Conservation (phyloP, 495 filamentous ascomycete species). For the Hypoxylon fuscum region DNA sequence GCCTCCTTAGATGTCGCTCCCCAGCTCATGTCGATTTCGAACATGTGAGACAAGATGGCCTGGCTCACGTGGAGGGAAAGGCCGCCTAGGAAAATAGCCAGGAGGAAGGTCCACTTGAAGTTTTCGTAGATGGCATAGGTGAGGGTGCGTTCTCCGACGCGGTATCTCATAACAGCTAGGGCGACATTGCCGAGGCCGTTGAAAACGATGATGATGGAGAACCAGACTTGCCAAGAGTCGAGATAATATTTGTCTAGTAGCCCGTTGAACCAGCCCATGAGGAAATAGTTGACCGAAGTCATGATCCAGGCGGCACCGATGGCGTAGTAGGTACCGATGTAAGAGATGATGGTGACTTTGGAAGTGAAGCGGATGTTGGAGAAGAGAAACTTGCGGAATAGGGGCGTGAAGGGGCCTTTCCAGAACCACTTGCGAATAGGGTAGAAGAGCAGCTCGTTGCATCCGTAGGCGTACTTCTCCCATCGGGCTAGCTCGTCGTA, state of each 20-base stretch:
- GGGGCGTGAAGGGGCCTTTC: slow-evolving; percentile 74
- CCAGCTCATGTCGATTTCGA: slow-evolving; percentile 79
- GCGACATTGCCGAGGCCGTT: slow-evolving; percentile 73
- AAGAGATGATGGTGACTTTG: slow-evolving; percentile 82
- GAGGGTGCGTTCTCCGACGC: slow-evolving; percentile 66
- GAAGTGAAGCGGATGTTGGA: slow-evolving; percentile 79
- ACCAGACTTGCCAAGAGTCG: slow-evolving; percentile 79
- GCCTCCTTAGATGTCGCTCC: slow-evolving; percentile 75
- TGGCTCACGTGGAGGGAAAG: slow-evolving; percentile 74
- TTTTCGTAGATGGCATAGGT: slow-evolving; percentile 69
- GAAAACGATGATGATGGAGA: slow-evolving; percentile 76
- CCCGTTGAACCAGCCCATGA: slow-evolving; percentile 78
- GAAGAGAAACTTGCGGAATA: slow-evolving; percentile 75
- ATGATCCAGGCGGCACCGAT: slow-evolving; percentile 82
- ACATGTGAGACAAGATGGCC: slow-evolving; percentile 74
- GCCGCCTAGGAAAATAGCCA: slow-evolving; percentile 75
- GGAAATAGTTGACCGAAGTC: slow-evolving; percentile 80
- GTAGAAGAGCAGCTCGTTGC: slow-evolving; percentile 83
- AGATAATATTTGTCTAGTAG: slow-evolving; percentile 79
- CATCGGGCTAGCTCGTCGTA: slow-evolving; percentile 85
- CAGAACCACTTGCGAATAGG: slow-evolving; percentile 71
- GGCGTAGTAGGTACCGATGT: slow-evolving; percentile 89
- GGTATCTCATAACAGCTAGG: slow-evolving; percentile 72
- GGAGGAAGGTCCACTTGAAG: slow-evolving; percentile 76
- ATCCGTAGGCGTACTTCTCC: slow-evolving; percentile 92